Base-by-base conservation (phyloP, 805 yeast genomes). In the Candida maris region DNA sequence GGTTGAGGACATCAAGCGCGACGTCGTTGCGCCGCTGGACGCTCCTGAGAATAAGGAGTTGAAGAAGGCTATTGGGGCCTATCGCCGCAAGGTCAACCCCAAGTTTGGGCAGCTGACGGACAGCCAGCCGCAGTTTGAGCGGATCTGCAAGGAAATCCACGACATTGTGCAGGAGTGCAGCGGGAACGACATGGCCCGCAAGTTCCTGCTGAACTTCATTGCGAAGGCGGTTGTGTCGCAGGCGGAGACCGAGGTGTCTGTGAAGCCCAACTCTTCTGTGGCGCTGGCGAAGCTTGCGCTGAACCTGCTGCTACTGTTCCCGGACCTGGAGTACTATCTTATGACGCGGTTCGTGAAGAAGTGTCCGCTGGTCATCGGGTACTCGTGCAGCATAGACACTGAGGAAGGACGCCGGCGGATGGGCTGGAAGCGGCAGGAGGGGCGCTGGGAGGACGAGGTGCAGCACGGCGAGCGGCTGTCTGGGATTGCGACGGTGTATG, bases 71-170 rank as follows among this genome's bases (percentile, higher is more conserved):
- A 81, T 80, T 48, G 75, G 72, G 32, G 70, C 71, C n/a, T 71
- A 78, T 37, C 82, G 81, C 53, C 68, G 96, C 33, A 78, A 80
- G 50, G 77, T 93, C 47, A 86, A 86, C 53, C 93, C 96, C 5
- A 84, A 82, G 54, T 79, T 93, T 47, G 97, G 98, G 9, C 97
- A 93, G 62, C 67, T 93, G 42, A 87, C 96, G 2, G 81, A 79
- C 52, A 79, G 88, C 35, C 61, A 55, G 35, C 30, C 59, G 3
- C 96, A 93, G 54, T 65, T 88, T 28, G 53, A 57, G 1, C 58
- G 61, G 13, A 68, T 85, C 28, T 65, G 71, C 2, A 41, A 47
- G 5, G 87, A 80, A 31, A 62, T 93, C 2, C 48, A 64, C 2
- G 62, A 51, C 4, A 53, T 81, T 20, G 61, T 91, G 4, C 57